Evolutionary conservation across 352 stramenopile genomes (phyloP).

Genomic region (Pythium chondricola): DNA sequence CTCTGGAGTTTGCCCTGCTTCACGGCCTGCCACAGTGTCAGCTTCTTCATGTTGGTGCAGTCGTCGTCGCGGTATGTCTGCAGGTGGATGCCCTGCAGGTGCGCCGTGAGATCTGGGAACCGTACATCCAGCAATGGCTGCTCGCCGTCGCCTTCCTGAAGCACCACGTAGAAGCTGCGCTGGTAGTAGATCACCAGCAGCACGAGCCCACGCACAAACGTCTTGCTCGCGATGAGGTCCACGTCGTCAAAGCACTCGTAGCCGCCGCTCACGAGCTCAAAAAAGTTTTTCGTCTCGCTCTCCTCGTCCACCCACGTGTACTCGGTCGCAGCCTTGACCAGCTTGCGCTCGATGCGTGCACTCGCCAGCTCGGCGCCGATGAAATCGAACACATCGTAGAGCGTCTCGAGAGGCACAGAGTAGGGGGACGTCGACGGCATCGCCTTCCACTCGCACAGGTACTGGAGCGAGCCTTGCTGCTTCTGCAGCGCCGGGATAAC

Average conservation of each 20-base stretch:
- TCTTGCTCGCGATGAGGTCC: conserved; percentile 85
- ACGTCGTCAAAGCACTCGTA: conserved; percentile 83
- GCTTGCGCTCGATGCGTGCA: conserved; percentile 75
- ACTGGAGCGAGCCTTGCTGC: conserved; percentile 90
- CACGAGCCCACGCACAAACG: conserved; percentile 76
- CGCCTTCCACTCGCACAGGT: conserved; percentile 86
- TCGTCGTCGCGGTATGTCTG: conserved; percentile 73
- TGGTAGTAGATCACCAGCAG: conserved; percentile 82
- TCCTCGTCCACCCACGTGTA: conserved; percentile 91
- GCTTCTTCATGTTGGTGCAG: conserved; percentile 87
- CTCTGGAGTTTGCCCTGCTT: conserved; percentile 48
- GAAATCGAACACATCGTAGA: conserved; percentile 84
- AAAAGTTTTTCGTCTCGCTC: conserved; percentile 76
- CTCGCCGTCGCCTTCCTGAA: conserved; percentile 86
- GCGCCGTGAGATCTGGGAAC: conserved; percentile 88
- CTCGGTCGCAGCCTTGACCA: conserved; percentile 77
- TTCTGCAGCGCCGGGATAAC: conserved; percentile 91
- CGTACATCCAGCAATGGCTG: conserved; percentile 92
- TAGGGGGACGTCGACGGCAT: conserved; percentile 69
- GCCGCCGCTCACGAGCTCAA: conserved; percentile 89
- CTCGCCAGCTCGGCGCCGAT: conserved; percentile 80
- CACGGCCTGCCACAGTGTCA: conserved; percentile 88
- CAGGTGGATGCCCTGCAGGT: conserved; percentile 88
- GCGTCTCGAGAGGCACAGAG: conserved; percentile 56
- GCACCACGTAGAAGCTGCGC: conserved; percentile 88